A percentile compares a stretch with the other conserved stretches of the same genome.
These are phyloP conservation scores for Citrus sinensis DNA, from an alignment of 345 rosid genomes.

Conservation along the genomic window DNA sequence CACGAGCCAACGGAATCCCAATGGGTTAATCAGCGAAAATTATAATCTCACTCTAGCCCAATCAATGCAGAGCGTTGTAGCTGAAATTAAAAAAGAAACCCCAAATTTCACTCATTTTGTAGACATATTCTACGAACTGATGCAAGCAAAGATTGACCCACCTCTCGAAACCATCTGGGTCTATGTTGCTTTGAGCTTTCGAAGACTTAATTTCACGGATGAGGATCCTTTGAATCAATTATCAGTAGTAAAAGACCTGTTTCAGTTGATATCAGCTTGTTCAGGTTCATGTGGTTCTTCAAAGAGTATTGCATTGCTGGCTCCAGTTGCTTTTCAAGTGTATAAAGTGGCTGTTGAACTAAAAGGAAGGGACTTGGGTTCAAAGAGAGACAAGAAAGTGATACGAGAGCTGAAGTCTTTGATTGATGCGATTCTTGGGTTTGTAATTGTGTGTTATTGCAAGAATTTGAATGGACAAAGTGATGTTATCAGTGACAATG, in stretches of 20 bases:
- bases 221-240: conserved; percentile 29
- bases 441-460: conserved; percentile 34
- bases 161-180: conserved; percentile 58
- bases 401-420: conserved; percentile 31
- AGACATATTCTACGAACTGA: conserved; percentile 33
- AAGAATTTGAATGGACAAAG: conserved; percentile 21
- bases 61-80: conserved; percentile 28
- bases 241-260: conserved; percentile 29
- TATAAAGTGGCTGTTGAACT: conserved; percentile 28
- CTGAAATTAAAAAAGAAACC: conserved; percentile 29
- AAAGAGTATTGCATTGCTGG: conserved; percentile 47
- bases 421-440: conserved; percentile 44
- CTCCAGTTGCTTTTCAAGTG: conserved; percentile 42
- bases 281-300: conserved; percentile 28
- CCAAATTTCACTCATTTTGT: conserved; percentile 30
- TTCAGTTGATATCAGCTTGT: conserved; percentile 44
- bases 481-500: background rate
- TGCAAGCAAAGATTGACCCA: conserved; percentile 50
- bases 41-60: conserved; percentile 27
- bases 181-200: conserved; percentile 38
- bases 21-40: conserved; percentile 23
- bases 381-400: conserved; percentile 36
- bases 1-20: background rate
- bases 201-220: conserved; percentile 12
- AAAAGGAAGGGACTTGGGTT: conserved; percentile 23